Conservation (phyloP, 2,329 filamentous ascomycete genomes). For the Colletotrichum simmondsii region DNA sequence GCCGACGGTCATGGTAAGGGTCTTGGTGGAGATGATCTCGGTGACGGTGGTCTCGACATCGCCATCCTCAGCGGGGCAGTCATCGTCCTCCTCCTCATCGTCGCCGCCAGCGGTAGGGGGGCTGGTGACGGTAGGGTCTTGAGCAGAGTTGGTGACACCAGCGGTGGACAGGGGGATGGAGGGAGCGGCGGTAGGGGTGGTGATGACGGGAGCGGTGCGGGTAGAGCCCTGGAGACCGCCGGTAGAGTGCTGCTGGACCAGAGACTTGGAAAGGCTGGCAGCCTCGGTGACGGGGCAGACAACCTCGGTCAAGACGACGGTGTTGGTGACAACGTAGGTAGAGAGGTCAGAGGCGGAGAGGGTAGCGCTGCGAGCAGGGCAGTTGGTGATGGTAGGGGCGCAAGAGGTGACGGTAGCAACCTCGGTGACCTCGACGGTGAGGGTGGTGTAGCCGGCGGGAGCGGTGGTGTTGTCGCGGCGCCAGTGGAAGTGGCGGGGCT, state of each 20-base stretch:
- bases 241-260: conserved; percentile 48
- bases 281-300: conserved; percentile 59
- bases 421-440: conserved; percentile 64
- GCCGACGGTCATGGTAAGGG: conserved; percentile 48
- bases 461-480: conserved; percentile 37
- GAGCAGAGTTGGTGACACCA: conserved; percentile 42
- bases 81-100: conserved; percentile 30
- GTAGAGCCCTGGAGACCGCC: conserved; percentile 51
- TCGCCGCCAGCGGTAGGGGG: conserved; percentile 13
- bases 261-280: conserved; percentile 51
- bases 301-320: conserved; percentile 50
- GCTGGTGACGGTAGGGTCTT: conserved; percentile 34
- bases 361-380: conserved; percentile 51
- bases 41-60: conserved; percentile 38
- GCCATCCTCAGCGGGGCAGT: conserved; percentile 30
- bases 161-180: conserved; percentile 46
- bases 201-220: conserved; percentile 43
- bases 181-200: conserved; percentile 35
- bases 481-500: conserved; percentile 47
- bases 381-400: conserved; percentile 68
- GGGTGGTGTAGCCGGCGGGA: conserved; percentile 46
- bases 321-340: conserved; percentile 50
- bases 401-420: conserved; percentile 69
- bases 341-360: conserved; percentile 49
- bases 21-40: conserved; percentile 45